Evolutionary conservation across 108 stramenopile genomes (phyloP), one percentile per base, ranked within the genome.

Genomic region (Parietichytrium sp.): DNA sequence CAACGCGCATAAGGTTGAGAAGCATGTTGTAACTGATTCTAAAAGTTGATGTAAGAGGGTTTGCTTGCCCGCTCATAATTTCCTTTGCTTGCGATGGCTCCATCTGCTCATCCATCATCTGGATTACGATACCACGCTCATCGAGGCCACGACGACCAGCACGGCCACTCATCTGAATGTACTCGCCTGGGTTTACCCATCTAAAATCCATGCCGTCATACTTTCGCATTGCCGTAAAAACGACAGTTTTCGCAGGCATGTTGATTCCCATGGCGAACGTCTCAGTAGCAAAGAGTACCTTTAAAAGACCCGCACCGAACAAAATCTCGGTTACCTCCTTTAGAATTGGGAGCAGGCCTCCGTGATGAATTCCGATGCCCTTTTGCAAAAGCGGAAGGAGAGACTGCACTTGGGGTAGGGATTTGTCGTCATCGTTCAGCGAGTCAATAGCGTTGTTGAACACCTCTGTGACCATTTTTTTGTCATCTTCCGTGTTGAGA

Each of bases 171-270:
- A 99, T 99, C 88, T 92, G 98, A 49, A 96, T 99, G 88, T 98
- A 98, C 84, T 97, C 97, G 29, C 96, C 97, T 15, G 93, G 42
- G 7, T 48, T 82, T 51, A 87, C 45, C 55, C 83, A 90, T 31
- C 91, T 87, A 54, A 89, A 89, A 48, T 88, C 87, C 16, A 54
- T 27, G 16, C 99, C 99, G 83, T 99, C 99, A 89, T 92, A 98
- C 85, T 99, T 99, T 49, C 96, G 84, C 0, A 92, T 94, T 79
- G 93, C 95, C 33, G 97, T 98, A 84, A 99, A 99, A 8, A 99
- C 96, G 12, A 99, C 99, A 4, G 99, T 98, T 81, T 95, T 93
- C n/a, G 98, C 98, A 13, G 98, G 98, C 97, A 98, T 98, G 88
- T 99, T 99, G 83, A 99, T 95, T 20, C 98, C 98, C 80, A 99